Conservation (phyloP, 2,329 filamentous ascomycete genomes). For the Diaporthe amygdali region DNA sequence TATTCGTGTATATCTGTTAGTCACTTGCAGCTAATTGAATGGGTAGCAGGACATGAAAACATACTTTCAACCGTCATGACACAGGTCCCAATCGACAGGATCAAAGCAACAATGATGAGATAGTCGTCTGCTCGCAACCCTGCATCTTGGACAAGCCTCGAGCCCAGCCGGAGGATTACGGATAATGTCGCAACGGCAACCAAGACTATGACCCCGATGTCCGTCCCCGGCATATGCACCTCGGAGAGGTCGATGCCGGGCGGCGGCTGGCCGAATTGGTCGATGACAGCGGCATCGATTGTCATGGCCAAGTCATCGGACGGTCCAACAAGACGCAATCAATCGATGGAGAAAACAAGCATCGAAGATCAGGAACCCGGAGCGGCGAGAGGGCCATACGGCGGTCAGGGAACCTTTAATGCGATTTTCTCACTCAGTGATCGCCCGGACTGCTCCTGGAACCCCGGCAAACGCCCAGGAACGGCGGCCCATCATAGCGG, state of each 20-base stretch:
- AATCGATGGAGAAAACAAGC: background rate
- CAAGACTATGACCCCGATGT: background rate
- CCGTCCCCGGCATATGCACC: constrained; percentile 1
- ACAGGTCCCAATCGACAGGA: background rate
- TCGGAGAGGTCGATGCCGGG: constrained; percentile 6
- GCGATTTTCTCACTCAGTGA: constrained; percentile 5
- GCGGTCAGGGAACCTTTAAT: constrained; percentile 13
- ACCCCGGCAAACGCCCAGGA: constrained; percentile 3
- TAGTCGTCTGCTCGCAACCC: background rate
- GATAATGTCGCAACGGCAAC: background rate
- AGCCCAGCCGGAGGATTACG: constrained; percentile 6
- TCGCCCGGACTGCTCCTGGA: background rate
- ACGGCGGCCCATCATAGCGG: constrained; percentile 4
- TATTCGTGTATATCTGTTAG: background rate
- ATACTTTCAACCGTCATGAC: background rate
- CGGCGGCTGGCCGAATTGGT: constrained; percentile 5
- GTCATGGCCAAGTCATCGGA: constrained; percentile 2
- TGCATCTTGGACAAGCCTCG: background rate
- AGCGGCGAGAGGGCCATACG: background rate
- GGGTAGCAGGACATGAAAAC: background rate
- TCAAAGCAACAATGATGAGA: background rate
- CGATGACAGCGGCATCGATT: constrained; percentile 7
- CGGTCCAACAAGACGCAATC: background rate
- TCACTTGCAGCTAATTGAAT: background rate
- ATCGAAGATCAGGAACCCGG: background rate